phyloP scores from a whole-genome alignment of 108 stramenopile species.

The Fistulifera solaris region DNA sequence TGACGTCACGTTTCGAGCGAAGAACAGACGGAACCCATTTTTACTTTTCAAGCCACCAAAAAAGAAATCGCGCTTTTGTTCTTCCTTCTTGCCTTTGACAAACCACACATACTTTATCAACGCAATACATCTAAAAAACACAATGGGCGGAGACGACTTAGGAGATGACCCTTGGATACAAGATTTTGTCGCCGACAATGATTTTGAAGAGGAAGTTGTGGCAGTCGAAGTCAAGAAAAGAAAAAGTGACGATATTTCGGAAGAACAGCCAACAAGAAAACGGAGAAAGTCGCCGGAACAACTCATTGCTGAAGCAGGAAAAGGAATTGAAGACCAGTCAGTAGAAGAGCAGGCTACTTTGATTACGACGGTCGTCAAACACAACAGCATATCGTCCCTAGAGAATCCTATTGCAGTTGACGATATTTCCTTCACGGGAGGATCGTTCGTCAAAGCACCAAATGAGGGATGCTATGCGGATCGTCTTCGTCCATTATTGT shows the following conservation, averaged over 20 bases:
- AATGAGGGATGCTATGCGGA: background rate
- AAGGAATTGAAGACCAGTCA: conserved; percentile 21
- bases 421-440: background rate
- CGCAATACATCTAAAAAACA: too few relatives aligned
- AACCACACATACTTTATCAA: too few relatives aligned
- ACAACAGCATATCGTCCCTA: conserved; percentile 1
- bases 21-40: too few relatives aligned
- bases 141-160: conserved; percentile 80
- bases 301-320: conserved; percentile 29
- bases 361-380: conserved; percentile 10
- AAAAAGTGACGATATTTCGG: conserved; percentile 7
- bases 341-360: conserved; percentile 18
- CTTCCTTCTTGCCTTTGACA: too few relatives aligned
- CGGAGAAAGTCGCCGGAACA: background rate
- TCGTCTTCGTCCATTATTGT: background rate
- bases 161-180: conserved; percentile 34
- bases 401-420: background rate
- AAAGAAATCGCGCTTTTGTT: too few relatives aligned
- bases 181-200: conserved; percentile 15
- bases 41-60: too few relatives aligned
- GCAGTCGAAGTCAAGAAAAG: conserved; percentile 17
- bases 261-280: background rate
- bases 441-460: background rate
- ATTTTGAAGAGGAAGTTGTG: background rate
- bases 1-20: too few relatives aligned